Percentiles rank a stretch among this genome's conserved stretches.
These are phyloP conservation scores for Cladosporium halotolerans DNA, from an alignment of 2,329 filamentous ascomycete genomes.

Conservation along the genomic window DNA sequence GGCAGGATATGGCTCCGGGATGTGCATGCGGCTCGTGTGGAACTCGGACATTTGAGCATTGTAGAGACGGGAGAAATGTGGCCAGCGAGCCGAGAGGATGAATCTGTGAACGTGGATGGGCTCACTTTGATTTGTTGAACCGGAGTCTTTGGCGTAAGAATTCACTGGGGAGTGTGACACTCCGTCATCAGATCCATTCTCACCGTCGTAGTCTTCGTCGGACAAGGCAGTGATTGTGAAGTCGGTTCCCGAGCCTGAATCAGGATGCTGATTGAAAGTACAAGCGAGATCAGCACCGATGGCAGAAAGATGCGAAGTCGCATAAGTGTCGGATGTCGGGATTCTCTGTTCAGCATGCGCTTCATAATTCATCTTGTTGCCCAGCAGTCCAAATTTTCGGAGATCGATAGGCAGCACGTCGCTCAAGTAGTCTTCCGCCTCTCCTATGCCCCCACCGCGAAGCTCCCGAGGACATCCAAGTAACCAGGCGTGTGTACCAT, in stretches of 20 bases:
- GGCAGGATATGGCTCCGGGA: constrained; percentile 89
- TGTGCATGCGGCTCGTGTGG: constrained; percentile 95
- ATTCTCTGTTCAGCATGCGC: constrained; percentile 35
- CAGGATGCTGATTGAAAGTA: constrained; percentile 80
- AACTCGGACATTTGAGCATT: constrained; percentile 95
- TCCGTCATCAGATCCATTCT: constrained; percentile 57
- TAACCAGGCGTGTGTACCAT: constrained; percentile 93
- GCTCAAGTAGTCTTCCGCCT: constrained; percentile 84
- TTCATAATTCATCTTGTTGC: constrained; percentile 55
- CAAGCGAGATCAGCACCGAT: constrained; percentile 80
- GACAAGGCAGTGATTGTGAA: constrained; percentile 84
- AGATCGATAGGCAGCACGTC: constrained; percentile 93
- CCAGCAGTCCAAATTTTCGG: constrained; percentile 81
- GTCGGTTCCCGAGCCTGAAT: constrained; percentile 79
- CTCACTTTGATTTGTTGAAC: constrained; percentile 55
- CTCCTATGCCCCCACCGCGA: constrained; percentile 60
- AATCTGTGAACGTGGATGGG: constrained; percentile 94
- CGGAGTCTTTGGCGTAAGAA: constrained; percentile 42
- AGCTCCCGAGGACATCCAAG: constrained; percentile 82
- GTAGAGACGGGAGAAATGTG: constrained; percentile 89
- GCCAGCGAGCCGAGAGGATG: constrained; percentile 91
- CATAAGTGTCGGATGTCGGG: constrained; percentile 49
- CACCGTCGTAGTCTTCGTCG: constrained; percentile 54
- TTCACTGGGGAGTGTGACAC: background rate
- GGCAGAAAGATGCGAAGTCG: constrained; percentile 47